Evolutionary conservation across 2,329 filamentous ascomycete genomes (phyloP).

Genomic region (Nannizziopsis barbatae): DNA sequence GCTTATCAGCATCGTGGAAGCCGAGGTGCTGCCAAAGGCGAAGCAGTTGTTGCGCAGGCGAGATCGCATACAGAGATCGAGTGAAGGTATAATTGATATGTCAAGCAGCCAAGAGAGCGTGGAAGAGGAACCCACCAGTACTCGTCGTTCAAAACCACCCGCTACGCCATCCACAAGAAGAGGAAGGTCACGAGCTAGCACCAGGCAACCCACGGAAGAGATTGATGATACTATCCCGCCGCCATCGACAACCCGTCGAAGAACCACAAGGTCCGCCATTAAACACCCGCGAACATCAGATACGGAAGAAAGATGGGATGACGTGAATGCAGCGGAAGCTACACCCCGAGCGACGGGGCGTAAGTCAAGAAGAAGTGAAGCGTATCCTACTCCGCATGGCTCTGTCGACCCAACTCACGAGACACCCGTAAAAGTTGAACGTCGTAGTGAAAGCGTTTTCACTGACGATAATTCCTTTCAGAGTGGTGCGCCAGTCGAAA

Average conservation of each 20-base stretch:
- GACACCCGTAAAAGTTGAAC: conserved; percentile 28
- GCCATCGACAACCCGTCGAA: conserved; percentile 40
- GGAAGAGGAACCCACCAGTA: conserved; percentile 46
- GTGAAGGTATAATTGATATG: conserved; percentile 66
- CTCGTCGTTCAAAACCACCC: conserved; percentile 32
- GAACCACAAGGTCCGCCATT: conserved; percentile 32
- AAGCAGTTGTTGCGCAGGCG: conserved; percentile 63
- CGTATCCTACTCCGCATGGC: conserved; percentile 23
- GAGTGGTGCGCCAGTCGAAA: conserved; percentile 57
- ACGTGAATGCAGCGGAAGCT: conserved; percentile 24
- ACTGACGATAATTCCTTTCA: conserved; percentile 90
- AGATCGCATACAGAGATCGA: conserved; percentile 71
- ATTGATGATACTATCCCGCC: conserved; percentile 23
- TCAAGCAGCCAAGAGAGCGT: conserved; percentile 54
- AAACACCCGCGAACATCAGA: conserved; percentile 46
- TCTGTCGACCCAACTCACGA: conserved; percentile 20
- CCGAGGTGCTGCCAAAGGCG: conserved; percentile 66
- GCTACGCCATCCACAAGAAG: conserved; percentile 40
- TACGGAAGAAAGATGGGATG: conserved; percentile 37
- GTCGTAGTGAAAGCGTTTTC: conserved; percentile 55
- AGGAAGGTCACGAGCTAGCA: conserved; percentile 41
- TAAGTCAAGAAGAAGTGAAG: conserved; percentile 42
- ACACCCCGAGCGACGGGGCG: conserved; percentile 39
- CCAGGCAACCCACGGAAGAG: conserved; percentile 35
- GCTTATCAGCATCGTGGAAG: conserved; percentile 71